Conservation (phyloP, 192 early-diverging fungal genomes). For the Martensiomyces pterosporus region DNA sequence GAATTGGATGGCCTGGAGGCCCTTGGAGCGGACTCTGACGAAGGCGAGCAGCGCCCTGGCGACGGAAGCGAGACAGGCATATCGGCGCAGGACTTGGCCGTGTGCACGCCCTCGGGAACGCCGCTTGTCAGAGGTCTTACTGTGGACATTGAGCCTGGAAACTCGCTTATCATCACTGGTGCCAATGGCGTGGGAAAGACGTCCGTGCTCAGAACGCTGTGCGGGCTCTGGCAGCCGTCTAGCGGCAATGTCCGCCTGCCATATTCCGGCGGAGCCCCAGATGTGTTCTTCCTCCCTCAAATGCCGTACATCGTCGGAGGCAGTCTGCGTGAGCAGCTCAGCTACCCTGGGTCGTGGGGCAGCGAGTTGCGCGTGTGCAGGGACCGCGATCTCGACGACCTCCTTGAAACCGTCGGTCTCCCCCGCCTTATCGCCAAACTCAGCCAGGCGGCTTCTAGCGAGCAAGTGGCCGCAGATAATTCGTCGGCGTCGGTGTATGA, state of each 20-base stretch:
- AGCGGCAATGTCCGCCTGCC: slow-evolving; percentile 50
- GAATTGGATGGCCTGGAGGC: slow-evolving; percentile 51
- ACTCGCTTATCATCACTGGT: slow-evolving; percentile 64
- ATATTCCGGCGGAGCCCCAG: slow-evolving; percentile 4
- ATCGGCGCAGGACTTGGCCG: slow-evolving; percentile 12
- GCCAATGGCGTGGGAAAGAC: slow-evolving; percentile 86
- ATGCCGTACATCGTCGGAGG: slow-evolving; percentile 59
- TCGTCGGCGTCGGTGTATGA: slow-evolving; percentile 14
- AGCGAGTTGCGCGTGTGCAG: slow-evolving; percentile 13
- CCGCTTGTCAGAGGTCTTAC: slow-evolving; percentile 45
- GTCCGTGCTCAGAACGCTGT: slow-evolving; percentile 69
- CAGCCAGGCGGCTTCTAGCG: too few relatives aligned
- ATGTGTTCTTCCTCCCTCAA: slow-evolving; percentile 70
- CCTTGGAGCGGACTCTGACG: too few relatives aligned
- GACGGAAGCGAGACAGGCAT: slow-evolving; percentile 5
- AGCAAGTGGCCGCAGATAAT: neutral
- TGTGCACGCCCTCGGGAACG: slow-evolving; percentile 19
- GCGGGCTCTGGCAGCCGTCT: slow-evolving; percentile 66
- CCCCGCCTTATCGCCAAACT: slow-evolving; percentile 20
- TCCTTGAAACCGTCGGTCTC: slow-evolving; percentile 26
- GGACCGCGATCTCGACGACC: slow-evolving; percentile 17
- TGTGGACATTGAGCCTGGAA: slow-evolving; percentile 49
- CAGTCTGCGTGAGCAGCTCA: slow-evolving; percentile 61
- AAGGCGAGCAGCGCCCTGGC: neutral
- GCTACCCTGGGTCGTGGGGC: slow-evolving; percentile 52